Conservation (phyloP, 495 filamentous ascomycete genomes). For the Apiosordaria backusii region DNA sequence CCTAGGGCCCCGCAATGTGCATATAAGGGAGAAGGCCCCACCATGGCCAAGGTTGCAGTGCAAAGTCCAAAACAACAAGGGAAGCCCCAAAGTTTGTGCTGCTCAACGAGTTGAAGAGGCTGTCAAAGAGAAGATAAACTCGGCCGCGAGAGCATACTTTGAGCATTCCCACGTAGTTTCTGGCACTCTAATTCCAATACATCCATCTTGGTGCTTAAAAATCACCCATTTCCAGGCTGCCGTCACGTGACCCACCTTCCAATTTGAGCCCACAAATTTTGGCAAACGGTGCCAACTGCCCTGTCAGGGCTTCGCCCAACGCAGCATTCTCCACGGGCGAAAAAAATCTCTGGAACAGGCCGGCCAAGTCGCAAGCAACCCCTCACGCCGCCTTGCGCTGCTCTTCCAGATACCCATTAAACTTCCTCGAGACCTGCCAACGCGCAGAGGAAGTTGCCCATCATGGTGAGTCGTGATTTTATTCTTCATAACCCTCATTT, state of each 20-base stretch:
- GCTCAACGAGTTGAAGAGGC: not conserved
- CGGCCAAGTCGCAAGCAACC: constrained; percentile 35
- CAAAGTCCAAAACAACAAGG: constrained; percentile 4
- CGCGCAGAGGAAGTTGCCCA: constrained; percentile 41
- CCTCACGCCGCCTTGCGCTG: constrained; percentile 29
- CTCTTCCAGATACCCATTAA: constrained; percentile 18
- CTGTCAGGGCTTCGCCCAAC: constrained; percentile 31
- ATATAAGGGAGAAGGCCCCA: constrained; percentile 9
- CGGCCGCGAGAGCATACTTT: not conserved
- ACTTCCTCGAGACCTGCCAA: constrained; percentile 32
- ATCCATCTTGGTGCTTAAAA: not conserved
- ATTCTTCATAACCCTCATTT: not conserved
- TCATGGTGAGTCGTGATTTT: constrained; percentile 34
- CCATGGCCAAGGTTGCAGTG: constrained; percentile 4
- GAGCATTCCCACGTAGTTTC: not conserved
- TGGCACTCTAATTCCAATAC: not conserved
- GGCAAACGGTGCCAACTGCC: constrained; percentile 23
- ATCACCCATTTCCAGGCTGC: not conserved
- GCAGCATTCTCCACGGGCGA: constrained; percentile 31
- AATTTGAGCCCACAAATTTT: constrained; percentile 35
- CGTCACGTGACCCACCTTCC: constrained; percentile 29
- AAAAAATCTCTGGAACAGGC: constrained; percentile 34
- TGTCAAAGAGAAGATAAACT: not conserved
- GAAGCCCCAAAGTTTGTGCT: constrained; percentile 4
- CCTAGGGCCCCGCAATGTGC: constrained; percentile 8